Conservation (phyloP, 495 filamentous ascomycete species). For the Annulohypoxylon moriforme region DNA sequence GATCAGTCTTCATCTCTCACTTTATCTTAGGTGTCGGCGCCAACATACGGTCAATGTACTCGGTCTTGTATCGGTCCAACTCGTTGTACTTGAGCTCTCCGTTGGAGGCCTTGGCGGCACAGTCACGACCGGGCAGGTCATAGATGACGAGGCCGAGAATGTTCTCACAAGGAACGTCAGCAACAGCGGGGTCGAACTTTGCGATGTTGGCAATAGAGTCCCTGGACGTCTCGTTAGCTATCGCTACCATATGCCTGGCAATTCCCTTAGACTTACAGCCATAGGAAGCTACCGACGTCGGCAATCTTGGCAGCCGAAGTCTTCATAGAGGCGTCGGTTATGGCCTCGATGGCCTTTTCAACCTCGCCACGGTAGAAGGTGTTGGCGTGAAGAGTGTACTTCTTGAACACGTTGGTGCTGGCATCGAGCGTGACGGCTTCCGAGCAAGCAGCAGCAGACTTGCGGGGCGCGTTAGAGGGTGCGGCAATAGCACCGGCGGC, state of each 20-base stretch:
- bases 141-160: conserved; percentile 77
- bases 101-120: conserved; percentile 80
- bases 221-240: conserved; percentile 45
- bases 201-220: conserved; percentile 70
- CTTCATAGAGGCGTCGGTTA: conserved; percentile 53
- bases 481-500: conserved; percentile 57
- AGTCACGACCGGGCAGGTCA: conserved; percentile 82
- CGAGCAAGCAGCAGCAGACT: conserved; percentile 55
- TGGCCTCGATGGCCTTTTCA: conserved; percentile 57
- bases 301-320: conserved; percentile 65
- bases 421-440: conserved; percentile 64
- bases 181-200: conserved; percentile 66
- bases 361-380: conserved; percentile 67
- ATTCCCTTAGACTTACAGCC: conserved; percentile 64
- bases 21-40: conserved; percentile 21
- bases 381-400: conserved; percentile 68
- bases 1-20: conserved; percentile 35
- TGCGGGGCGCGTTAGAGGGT: conserved; percentile 50
- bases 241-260: background rate
- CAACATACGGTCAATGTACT: conserved; percentile 73
- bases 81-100: conserved; percentile 76
- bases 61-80: conserved; percentile 71
- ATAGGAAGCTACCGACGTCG: conserved; percentile 74
- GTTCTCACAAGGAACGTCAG: conserved; percentile 66
- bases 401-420: conserved; percentile 64